Percentiles rank a stretch among this genome's conserved stretches.
These are phyloP conservation scores for Takashimella koratensis DNA, from an alignment of 1,284 basidiomycete species.

Conservation along the genomic window DNA sequence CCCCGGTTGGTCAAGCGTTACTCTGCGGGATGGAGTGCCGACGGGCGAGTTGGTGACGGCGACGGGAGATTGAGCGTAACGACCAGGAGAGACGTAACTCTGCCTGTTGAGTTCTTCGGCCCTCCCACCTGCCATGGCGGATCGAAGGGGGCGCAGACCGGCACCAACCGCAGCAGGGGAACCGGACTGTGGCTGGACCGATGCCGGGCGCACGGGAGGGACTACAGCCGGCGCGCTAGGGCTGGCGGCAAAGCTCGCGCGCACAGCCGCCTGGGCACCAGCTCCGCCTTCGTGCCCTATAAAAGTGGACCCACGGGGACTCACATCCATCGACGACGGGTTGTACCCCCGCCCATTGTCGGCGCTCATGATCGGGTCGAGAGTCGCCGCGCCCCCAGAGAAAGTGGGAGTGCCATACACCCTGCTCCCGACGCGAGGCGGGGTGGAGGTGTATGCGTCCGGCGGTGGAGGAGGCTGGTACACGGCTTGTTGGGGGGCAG, in stretches of 20 bases:
- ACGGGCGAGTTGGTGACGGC: neutral
- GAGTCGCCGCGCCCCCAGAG: neutral
- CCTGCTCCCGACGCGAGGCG: constrained; percentile 5
- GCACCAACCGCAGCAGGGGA: neutral
- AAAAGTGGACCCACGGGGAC: neutral
- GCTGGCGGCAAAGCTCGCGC: neutral
- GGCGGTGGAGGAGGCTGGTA: neutral
- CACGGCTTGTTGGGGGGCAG: neutral
- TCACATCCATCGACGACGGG: neutral
- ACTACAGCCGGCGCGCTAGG: neutral
- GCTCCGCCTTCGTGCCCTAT: neutral
- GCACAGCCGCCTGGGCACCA: no score
- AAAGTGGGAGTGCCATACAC: constrained; percentile 20
- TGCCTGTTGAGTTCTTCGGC: neutral
- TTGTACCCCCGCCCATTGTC: constrained; percentile 3
- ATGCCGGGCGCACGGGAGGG: neutral
- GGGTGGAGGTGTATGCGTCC: neutral
- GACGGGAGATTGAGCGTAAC: neutral
- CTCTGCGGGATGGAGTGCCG: neutral
- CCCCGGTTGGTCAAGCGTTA: neutral
- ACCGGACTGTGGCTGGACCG: neutral
- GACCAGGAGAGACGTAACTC: neutral
- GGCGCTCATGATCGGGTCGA: neutral
- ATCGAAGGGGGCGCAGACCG: neutral
- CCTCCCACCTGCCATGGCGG: neutral